These are phyloP conservation scores for Musa itinerans DNA, from an alignment of 176 grass and related monocot genomes.

Conservation along the genomic window DNA sequence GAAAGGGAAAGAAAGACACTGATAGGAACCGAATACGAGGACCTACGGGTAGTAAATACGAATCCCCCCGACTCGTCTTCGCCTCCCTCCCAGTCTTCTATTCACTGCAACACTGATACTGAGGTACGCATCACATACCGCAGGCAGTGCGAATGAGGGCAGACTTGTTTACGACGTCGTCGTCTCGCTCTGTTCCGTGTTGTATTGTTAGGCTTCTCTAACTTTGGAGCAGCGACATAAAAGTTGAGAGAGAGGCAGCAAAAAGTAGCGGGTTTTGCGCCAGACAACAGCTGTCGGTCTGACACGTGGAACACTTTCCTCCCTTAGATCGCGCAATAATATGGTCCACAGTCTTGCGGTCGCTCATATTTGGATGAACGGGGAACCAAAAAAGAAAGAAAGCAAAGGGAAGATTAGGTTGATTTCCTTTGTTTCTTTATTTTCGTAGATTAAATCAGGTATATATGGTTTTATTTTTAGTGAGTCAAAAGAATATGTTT, in stretches of 20 bases:
- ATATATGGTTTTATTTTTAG: too few relatives aligned
- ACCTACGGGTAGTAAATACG: too few relatives aligned
- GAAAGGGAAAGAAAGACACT: too few relatives aligned
- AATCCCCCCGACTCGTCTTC: not conserved
- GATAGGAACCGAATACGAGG: too few relatives aligned
- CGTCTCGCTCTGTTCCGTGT: not conserved
- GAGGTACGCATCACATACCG: not conserved
- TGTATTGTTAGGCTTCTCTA: not conserved
- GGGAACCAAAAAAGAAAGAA: conserved; percentile 1
- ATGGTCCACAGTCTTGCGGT: not conserved
- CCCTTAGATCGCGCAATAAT: not conserved
- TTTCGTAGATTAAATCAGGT: too few relatives aligned
- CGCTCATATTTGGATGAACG: not conserved
- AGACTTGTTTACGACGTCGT: not conserved
- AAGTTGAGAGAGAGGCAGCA: not conserved
- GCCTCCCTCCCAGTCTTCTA: not conserved
- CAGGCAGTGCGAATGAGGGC: not conserved
- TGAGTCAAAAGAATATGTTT: too few relatives aligned
- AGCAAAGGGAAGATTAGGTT: not conserved
- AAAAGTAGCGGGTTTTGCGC: conserved; percentile 12
- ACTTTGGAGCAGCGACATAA: conserved; percentile 13
- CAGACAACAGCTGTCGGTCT: conserved; percentile 1
- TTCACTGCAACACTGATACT: conserved; percentile 4
- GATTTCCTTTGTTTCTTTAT: not conserved
- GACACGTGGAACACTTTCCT: not conserved